Evolutionary conservation across 495 filamentous ascomycete species (phyloP).

Genomic region (Chaetomidium leptoderma): DNA sequence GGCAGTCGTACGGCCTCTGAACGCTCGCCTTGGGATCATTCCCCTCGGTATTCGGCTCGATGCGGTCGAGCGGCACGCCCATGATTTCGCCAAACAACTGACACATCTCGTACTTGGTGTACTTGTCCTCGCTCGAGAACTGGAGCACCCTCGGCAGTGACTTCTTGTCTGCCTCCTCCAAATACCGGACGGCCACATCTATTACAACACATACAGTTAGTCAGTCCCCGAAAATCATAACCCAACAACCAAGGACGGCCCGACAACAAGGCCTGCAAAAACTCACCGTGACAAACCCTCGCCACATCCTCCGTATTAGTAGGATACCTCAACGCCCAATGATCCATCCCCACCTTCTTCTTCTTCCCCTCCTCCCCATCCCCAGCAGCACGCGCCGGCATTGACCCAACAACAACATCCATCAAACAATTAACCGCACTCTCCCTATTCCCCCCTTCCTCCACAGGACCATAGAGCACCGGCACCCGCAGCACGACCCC

Average conservation of each 20-base stretch:
- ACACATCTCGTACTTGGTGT: constrained; percentile 91
- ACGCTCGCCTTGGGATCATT: constrained; percentile 72
- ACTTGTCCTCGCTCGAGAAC: constrained; percentile 80
- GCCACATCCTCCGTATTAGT: constrained; percentile 84
- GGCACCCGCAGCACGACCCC: constrained; percentile 80
- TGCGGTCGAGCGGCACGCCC: constrained; percentile 65
- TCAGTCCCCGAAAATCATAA: too few species aligned
- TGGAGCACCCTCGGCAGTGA: constrained; percentile 70
- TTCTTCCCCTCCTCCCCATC: constrained; percentile 60
- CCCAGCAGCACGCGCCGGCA: too few species aligned
- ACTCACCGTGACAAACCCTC: constrained; percentile 60
- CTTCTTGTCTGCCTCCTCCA: constrained; percentile 40
- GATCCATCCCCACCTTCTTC: constrained; percentile 72
- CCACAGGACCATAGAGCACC: constrained; percentile 71
- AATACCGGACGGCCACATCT: constrained; percentile 65
- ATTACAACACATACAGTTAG: neutral
- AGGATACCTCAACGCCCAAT: constrained; percentile 81
- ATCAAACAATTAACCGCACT: constrained; percentile 81
- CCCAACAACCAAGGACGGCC: too few species aligned
- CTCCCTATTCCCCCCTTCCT: constrained; percentile 55
- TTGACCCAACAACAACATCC: too few species aligned
- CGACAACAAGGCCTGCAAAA: too few species aligned
- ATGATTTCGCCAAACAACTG: constrained; percentile 74
- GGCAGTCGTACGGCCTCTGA: constrained; percentile 83
- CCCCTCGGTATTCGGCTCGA: constrained; percentile 67